Percentiles rank a stretch among this genome's conserved stretches.
phyloP scores from a whole-genome alignment of 768 basidiomycete genomes.

The Epithele typhae region DNA sequence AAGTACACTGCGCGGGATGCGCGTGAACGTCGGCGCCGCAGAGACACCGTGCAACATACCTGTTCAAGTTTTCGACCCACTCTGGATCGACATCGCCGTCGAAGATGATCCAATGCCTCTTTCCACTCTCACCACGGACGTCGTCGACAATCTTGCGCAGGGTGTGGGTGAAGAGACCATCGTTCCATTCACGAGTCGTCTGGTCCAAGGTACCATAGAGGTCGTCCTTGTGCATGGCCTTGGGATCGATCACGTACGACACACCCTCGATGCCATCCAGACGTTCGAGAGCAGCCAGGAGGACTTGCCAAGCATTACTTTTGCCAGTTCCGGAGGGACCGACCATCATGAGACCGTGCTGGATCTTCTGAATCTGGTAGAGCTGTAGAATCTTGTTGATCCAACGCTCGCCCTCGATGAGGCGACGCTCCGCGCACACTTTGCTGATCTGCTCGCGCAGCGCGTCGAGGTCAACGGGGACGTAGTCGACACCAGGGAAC shows the following conservation, averaged over 20 bases:
- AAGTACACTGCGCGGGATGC: constrained; percentile 64
- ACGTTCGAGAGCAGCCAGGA: constrained; percentile 85
- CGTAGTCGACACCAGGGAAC: constrained; percentile 92
- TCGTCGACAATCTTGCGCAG: constrained; percentile 98
- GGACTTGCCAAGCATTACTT: constrained; percentile 94
- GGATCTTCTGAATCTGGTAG: constrained; percentile 99
- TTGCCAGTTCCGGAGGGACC: constrained; percentile 97
- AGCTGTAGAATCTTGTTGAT: constrained; percentile 93
- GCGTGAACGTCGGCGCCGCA: neutral
- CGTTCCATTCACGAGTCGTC: constrained; percentile 99
- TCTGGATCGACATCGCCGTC: constrained; percentile 99
- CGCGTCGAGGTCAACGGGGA: constrained; percentile 82
- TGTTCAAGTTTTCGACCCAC: constrained; percentile 99
- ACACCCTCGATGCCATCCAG: constrained; percentile 91
- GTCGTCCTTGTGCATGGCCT: constrained; percentile 98
- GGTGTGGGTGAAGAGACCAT: constrained; percentile 97
- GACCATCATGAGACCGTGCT: constrained; percentile 99
- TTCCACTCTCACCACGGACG: constrained; percentile 94
- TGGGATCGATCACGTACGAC: constrained; percentile 96
- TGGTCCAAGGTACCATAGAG: constrained; percentile 95
- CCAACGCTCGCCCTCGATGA: constrained; percentile 89
- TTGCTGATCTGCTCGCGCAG: constrained; percentile 82
- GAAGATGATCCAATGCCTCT: constrained; percentile 99
- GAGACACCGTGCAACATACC: constrained; percentile 43
- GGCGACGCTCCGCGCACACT: constrained; percentile 81